Base-by-base conservation (phyloP, 169 alveolate species). In the Plasmodium inui region DNA sequence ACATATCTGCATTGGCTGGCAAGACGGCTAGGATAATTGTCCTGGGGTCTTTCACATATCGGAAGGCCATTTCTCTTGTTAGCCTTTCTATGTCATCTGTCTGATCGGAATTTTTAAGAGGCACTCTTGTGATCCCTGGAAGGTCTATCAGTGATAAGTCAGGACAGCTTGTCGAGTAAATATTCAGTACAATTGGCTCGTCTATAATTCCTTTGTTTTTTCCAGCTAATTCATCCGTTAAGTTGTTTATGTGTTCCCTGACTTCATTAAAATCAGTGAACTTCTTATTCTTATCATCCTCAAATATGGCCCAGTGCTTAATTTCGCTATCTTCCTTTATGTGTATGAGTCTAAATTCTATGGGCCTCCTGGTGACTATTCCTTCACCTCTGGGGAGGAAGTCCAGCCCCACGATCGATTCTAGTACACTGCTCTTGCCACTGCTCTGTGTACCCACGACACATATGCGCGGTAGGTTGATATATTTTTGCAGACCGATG, bases 51-150 rank as follows among this genome's bases (percentile, higher is more conserved):
- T 97, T 79, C 2, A 98, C 98, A 95, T 99, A 99, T 50, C 99
- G 93, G 83, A 85, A 93, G 41, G 98, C 98, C 99, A 98, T 97
- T 82, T 99, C 99, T 94, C 98, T 97, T 0, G 99, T 99, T 74
- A 98, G 96, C 90, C 97, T 95, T 93, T 98, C 99, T 57, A 99
- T 99, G 82, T 98, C 98, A 94, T 98, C 99, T 12, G 98, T 97
- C 94, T 99, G 99, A 57, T 98, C 99, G 19, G 99, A 98, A 85
- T 99, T 99, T 80, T 97, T 97, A 30, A 99, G 84, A 19, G 99
- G 99, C 10, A 99, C 99, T 86, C 99, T 95, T 19, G 99, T 99
- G 71, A 99, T 98, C 67, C 99, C 99, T 19, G 99, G 99, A 71
- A 99, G 97, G 96, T 99, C 99, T 41, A 99, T 98, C 28, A 99